phyloP scores from a whole-genome alignment of 345 rosid species.

The Murraya paniculata region DNA sequence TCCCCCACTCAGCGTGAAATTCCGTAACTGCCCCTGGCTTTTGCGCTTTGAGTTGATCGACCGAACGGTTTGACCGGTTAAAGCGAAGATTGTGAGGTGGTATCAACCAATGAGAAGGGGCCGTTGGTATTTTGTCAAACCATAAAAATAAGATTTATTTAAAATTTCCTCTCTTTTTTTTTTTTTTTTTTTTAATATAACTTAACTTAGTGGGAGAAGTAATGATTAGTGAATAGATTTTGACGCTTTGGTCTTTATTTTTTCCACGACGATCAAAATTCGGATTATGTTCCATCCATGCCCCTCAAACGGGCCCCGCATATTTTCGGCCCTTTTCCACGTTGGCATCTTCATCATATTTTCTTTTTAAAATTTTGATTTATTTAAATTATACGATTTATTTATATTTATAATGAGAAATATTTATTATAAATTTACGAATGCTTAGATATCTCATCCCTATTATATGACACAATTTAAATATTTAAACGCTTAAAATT shows the following conservation, averaged over 20 bases:
- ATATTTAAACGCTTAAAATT: no score
- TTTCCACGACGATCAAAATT: conserved; percentile 39
- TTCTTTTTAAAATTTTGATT: no score
- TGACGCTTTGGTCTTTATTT: conserved; percentile 30
- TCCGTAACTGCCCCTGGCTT: background rate
- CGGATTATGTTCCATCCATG: conserved; percentile 47
- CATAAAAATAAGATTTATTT: conserved; percentile 2
- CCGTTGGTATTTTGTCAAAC: conserved; percentile 23
- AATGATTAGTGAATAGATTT: conserved; percentile 54
- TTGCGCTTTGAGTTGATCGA: background rate
- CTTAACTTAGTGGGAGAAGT: conserved; percentile 47
- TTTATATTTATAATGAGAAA: no score
- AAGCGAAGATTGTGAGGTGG: conserved; percentile 19
- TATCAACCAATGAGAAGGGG: conserved; percentile 19
- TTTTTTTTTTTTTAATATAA: background rate
- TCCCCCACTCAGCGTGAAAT: conserved; percentile 1
- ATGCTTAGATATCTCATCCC: no score
- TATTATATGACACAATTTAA: no score
- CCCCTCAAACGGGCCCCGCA: conserved; percentile 41
- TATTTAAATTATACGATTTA: no score
- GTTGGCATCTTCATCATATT: background rate
- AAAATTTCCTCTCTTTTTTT: no score
- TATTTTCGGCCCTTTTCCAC: conserved; percentile 12
- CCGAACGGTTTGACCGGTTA: conserved; percentile 26
- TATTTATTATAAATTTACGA: no score